Percentiles rank a stretch among this genome's conserved stretches.
Evolutionary conservation across 345 rosid genomes (phyloP).

Genomic region (Melaleuca quinquenervia): DNA sequence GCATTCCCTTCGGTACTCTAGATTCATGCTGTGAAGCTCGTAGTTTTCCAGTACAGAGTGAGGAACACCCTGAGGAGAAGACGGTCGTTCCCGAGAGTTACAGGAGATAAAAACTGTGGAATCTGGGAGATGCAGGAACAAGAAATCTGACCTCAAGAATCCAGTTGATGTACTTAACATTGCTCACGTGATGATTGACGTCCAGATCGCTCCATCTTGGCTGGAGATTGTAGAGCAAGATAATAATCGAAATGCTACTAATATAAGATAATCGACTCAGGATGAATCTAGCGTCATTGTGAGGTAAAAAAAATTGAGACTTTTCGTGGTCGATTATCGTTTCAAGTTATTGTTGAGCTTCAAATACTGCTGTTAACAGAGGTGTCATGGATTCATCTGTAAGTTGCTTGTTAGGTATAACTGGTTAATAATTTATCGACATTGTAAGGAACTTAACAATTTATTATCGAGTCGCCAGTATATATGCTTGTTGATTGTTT

Average conservation of each 20-base stretch:
- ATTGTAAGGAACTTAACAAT: neutral
- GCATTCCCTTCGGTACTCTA: constrained; percentile 92
- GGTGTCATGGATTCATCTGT: neutral
- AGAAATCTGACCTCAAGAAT: constrained; percentile 62
- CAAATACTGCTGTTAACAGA: neutral
- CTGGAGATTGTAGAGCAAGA: constrained; percentile 22
- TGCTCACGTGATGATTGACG: constrained; percentile 91
- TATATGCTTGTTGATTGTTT: no score
- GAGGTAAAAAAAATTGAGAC: neutral
- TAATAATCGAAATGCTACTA: neutral
- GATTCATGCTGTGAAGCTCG: constrained; percentile 55
- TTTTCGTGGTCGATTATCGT: neutral
- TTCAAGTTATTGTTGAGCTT: neutral
- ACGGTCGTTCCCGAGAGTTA: neutral
- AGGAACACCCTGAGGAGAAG: constrained; percentile 61
- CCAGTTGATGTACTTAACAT: constrained; percentile 96
- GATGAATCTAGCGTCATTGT: neutral
- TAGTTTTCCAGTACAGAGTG: constrained; percentile 64
- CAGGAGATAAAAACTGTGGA: no score
- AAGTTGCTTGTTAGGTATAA: neutral
- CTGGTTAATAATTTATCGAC: neutral
- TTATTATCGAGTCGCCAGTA: no score
- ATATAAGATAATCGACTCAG: neutral
- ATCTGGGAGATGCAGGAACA: no score
- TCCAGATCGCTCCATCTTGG: constrained; percentile 94